phyloP scores from a whole-genome alignment of 2,329 filamentous ascomycete species.

The Ophiostoma populinum region DNA sequence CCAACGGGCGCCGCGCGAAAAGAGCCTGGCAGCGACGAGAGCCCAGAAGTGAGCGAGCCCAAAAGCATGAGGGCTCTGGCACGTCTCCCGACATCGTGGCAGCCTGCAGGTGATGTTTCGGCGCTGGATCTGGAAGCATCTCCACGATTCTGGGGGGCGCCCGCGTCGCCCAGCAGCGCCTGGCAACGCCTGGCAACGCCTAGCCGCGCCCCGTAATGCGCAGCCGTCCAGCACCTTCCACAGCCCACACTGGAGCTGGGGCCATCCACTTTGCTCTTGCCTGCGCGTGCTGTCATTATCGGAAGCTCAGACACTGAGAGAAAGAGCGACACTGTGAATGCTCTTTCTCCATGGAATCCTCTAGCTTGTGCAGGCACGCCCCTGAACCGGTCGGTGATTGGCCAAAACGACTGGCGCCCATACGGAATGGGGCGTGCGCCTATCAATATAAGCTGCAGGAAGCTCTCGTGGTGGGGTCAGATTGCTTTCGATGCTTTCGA shows the following conservation, averaged over 20 bases:
- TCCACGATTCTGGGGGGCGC: no score
- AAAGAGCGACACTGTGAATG: no score
- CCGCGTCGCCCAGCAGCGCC: not conserved
- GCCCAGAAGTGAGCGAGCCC: no score
- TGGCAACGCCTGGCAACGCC: not conserved
- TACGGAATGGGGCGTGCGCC: slow-evolving; percentile 5
- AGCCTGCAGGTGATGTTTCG: no score
- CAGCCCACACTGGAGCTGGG: no score
- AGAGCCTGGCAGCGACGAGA: no score
- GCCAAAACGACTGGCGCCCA: slow-evolving; percentile 1
- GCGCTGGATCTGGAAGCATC: no score
- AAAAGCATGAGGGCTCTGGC: no score
- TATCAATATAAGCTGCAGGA: slow-evolving; percentile 6
- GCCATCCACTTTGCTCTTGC: no score
- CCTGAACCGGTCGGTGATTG: slow-evolving; percentile 1
- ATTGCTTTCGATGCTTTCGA: slow-evolving; percentile 11
- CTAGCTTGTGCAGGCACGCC: not conserved
- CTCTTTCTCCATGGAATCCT: not conserved
- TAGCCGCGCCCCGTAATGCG: no score
- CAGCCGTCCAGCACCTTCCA: slow-evolving; percentile 4
- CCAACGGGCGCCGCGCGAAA: no score
- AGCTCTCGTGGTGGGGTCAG: slow-evolving; percentile 10
- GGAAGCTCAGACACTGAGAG: not conserved
- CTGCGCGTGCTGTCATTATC: not conserved
- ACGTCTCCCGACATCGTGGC: no score